phyloP scores from a whole-genome alignment of 805 yeast genomes.

The Metschnikowia koreensis region DNA sequence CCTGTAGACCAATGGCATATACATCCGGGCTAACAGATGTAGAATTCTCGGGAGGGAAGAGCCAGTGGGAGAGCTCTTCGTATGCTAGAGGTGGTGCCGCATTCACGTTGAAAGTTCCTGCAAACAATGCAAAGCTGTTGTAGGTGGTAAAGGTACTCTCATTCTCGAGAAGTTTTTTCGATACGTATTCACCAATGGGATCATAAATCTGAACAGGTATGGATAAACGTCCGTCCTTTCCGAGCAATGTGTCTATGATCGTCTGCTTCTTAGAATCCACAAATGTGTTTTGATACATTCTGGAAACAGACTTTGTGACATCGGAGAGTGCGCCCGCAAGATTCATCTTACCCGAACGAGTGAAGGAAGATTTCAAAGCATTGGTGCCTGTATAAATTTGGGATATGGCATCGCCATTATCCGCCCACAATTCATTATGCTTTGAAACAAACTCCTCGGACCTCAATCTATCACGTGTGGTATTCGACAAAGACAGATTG shows the following conservation, averaged over 20 bases:
- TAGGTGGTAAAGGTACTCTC: slow-evolving; percentile 57
- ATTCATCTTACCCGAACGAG: slow-evolving; percentile 94
- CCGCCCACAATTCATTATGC: slow-evolving; percentile 51
- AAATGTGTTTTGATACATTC: slow-evolving; percentile 94
- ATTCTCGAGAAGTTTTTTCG: slow-evolving; percentile 52
- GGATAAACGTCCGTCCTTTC: slow-evolving; percentile 69
- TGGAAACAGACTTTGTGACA: slow-evolving; percentile 90
- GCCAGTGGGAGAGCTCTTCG: slow-evolving; percentile 70
- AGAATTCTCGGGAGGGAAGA: slow-evolving; percentile 64
- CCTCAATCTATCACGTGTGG: slow-evolving; percentile 9
- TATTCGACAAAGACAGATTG: neutral
- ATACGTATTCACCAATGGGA: slow-evolving; percentile 85
- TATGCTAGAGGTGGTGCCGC: slow-evolving; percentile 53
- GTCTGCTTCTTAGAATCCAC: slow-evolving; percentile 88
- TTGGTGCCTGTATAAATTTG: slow-evolving; percentile 75
- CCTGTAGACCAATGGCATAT: slow-evolving; percentile 90
- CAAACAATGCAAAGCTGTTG: slow-evolving; percentile 60
- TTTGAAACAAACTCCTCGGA: slow-evolving; percentile 14
- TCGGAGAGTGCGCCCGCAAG: slow-evolving; percentile 96
- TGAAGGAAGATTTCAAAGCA: slow-evolving; percentile 83
- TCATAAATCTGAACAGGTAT: slow-evolving; percentile 73
- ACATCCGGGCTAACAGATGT: slow-evolving; percentile 60
- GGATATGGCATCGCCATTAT: slow-evolving; percentile 64
- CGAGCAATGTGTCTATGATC: slow-evolving; percentile 84
- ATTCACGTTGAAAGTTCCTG: slow-evolving; percentile 86